phyloP scores from a whole-genome alignment of 129 eudicot genomes.

The Chrysanthemum makinoi region DNA sequence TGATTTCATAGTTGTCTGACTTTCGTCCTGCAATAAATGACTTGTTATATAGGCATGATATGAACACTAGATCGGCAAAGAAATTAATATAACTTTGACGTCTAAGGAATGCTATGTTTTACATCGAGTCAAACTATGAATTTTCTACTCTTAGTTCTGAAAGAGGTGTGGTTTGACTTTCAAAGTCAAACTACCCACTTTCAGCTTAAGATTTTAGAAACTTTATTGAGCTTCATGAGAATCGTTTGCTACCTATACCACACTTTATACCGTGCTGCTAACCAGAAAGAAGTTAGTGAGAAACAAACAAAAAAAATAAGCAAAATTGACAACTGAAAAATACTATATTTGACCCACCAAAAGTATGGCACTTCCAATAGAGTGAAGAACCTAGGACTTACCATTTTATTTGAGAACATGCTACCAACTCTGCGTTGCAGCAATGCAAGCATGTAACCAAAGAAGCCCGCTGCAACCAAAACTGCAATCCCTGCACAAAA shows the following conservation, averaged over 20 bases:
- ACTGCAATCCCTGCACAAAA: slow-evolving; percentile 64
- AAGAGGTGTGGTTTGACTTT: not conserved
- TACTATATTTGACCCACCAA: slow-evolving; percentile 10
- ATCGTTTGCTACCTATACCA: not conserved
- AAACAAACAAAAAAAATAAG: not conserved
- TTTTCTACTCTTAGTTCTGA: not conserved
- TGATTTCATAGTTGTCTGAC: slow-evolving; percentile 30
- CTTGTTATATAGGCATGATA: slow-evolving; percentile 2
- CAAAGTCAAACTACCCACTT: slow-evolving; percentile 8
- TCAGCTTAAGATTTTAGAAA: slow-evolving; percentile 4
- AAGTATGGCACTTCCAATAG: not conserved
- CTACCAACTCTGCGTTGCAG: slow-evolving; percentile 80
- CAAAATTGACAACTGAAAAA: slow-evolving; percentile 6
- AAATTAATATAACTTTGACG: not conserved
- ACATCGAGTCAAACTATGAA: slow-evolving; percentile 11
- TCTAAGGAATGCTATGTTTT: not conserved
- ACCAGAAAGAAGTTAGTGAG: not conserved
- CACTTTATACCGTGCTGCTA: not conserved
- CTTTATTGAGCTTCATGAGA: not conserved
- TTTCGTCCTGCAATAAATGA: slow-evolving; percentile 39
- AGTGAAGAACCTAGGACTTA: slow-evolving; percentile 29
- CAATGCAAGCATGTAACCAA: slow-evolving; percentile 92
- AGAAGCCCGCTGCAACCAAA: slow-evolving; percentile 88
- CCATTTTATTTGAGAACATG: slow-evolving; percentile 52
- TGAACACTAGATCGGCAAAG: not conserved